Percentiles rank a stretch among this genome's conserved stretches.
Conservation (phyloP, 2,329 filamentous ascomycete genomes). For the Metarhizium rileyi region DNA sequence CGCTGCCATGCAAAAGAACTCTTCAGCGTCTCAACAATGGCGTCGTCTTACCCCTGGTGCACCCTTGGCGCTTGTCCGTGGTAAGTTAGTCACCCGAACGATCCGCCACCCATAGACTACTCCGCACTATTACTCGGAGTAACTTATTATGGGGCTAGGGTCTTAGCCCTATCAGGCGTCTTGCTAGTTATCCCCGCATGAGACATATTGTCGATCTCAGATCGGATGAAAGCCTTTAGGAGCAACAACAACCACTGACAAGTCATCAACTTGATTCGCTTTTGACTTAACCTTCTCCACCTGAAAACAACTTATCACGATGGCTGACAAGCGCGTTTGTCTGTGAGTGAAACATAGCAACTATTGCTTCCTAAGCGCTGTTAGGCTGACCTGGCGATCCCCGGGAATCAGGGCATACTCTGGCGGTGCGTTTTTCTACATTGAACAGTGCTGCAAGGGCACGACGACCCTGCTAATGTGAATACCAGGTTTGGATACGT, state of each 20-base stretch:
- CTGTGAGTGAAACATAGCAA: neutral
- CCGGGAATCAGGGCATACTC: neutral
- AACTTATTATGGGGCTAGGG: neutral
- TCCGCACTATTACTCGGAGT: neutral
- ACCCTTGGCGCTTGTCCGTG: no score
- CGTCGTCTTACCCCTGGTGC: no score
- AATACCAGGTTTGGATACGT: neutral
- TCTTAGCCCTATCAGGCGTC: neutral
- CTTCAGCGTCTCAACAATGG: no score
- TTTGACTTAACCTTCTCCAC: neutral
- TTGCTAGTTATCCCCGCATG: neutral
- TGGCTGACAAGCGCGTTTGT: neutral
- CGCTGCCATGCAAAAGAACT: no score
- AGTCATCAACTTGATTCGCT: neutral
- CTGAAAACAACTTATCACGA: neutral
- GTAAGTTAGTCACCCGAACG: no score
- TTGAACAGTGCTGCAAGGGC: neutral
- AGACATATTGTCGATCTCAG: neutral
- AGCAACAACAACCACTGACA: no score
- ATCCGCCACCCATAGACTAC: no score
- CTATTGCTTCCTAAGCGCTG: neutral
- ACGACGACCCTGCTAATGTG: neutral
- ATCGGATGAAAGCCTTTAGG: no score
- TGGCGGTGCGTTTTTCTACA: neutral
- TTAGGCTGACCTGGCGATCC: neutral